Percentiles rank a stretch among this genome's conserved stretches.
Conservation (phyloP, 345 rosid genomes). For the Atalantia buxifolia region DNA sequence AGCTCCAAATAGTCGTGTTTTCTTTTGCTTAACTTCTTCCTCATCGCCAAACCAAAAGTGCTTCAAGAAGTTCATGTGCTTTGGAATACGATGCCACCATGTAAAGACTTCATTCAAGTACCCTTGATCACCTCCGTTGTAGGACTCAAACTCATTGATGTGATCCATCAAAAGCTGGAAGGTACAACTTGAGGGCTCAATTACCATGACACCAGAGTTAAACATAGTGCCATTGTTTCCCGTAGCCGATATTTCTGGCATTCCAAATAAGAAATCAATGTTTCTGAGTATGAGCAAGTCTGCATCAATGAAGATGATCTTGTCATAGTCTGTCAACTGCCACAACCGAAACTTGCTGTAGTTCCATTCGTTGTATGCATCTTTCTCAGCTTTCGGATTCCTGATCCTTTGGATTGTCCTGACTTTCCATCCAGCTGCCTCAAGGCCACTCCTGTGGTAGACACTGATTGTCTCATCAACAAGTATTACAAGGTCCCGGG, state of each 20-base stretch:
- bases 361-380: slow-evolving; percentile 97
- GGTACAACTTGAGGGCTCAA: slow-evolving; percentile 84
- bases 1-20: slow-evolving; percentile 70
- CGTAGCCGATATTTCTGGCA: slow-evolving; percentile 86
- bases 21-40: slow-evolving; percentile 64
- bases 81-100: slow-evolving; percentile 97
- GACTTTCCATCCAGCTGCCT: slow-evolving; percentile 92
- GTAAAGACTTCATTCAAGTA: slow-evolving; percentile 87
- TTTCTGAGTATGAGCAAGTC: slow-evolving; percentile 82
- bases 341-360: slow-evolving; percentile 95
- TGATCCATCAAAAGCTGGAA: slow-evolving; percentile 82
- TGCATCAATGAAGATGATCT: slow-evolving; percentile 89
- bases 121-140: slow-evolving; percentile 91
- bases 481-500: slow-evolving; percentile 84
- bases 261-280: slow-evolving; percentile 80
- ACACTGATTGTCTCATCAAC: slow-evolving; percentile 74
- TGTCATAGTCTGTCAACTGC: slow-evolving; percentile 94
- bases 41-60: slow-evolving; percentile 87
- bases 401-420: slow-evolving; percentile 78
- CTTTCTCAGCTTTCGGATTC: slow-evolving; percentile 94
- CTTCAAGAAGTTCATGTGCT: slow-evolving; percentile 81
- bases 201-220: slow-evolving; percentile 87
- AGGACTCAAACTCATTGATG: slow-evolving; percentile 80
- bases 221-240: slow-evolving; percentile 86
- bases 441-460: slow-evolving; percentile 82